Conservation (phyloP, 106 monocot species). For the Vanilla planifolia region DNA sequence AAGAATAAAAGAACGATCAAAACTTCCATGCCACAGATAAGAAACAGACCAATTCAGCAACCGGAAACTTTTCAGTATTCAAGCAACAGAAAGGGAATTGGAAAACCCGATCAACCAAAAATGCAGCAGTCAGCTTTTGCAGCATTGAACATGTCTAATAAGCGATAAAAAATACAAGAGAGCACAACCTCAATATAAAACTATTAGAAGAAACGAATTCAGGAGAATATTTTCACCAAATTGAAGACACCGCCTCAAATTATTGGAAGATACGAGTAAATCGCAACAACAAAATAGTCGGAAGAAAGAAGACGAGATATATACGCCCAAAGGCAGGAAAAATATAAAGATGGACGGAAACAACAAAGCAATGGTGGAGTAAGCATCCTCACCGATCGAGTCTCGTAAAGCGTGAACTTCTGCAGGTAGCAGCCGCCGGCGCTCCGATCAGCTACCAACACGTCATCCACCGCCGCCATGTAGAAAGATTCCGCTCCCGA, state of each 20-base stretch:
- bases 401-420: slow-evolving; percentile 70
- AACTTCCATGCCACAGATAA: too few species aligned
- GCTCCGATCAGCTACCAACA: slow-evolving; percentile 29
- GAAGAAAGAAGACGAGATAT: neutral
- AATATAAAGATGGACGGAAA: too few species aligned
- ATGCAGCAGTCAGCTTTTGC: too few species aligned
- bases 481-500: slow-evolving; percentile 25
- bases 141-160: too few species aligned
- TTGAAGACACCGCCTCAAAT: neutral
- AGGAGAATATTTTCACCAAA: neutral
- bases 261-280: neutral
- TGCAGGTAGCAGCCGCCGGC: slow-evolving; percentile 23
- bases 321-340: neutral
- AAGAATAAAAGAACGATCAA: too few species aligned
- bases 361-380: too few species aligned
- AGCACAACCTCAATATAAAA: too few species aligned
- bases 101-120: too few species aligned
- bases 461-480: slow-evolving; percentile 7
- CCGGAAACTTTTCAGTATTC: too few species aligned
- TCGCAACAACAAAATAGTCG: neutral
- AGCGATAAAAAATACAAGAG: too few species aligned
- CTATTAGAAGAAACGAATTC: neutral
- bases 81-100: too few species aligned
- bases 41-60: too few species aligned
- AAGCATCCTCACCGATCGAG: slow-evolving; percentile 15